Base-by-base conservation (phyloP, 306 rosid species). In the Corylus americana region DNA sequence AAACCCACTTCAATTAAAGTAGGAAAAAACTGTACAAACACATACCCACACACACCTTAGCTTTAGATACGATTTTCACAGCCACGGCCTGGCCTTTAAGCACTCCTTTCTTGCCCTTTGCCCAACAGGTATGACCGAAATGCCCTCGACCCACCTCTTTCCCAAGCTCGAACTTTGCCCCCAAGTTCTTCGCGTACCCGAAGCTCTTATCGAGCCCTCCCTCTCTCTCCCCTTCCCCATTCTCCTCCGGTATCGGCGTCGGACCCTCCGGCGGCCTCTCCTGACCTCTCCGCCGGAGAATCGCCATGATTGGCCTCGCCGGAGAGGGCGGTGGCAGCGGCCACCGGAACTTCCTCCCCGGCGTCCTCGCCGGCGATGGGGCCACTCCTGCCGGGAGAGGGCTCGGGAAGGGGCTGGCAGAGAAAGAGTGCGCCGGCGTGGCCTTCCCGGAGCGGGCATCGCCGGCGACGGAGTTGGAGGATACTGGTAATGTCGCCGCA, bases 111-210 rank as follows among this genome's bases (percentile, higher is more conserved):
- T 86, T 92, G 44, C 92, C 93, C 64, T 88, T 92, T 5, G 98
- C 98, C 92, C 88, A 84, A 71, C 97, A 95, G 71, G 98, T 95
- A 62, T 95, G 97, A 80, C 98, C 98, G 53, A 95, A 95, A 92
- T 95, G 98, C 47, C 98, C 98, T 74, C 98, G 92, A 48, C 98
- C 98, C 37, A 92, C 90, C 86, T 92, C 98, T 76, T 88, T 95
- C 77, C 97, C 98, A 31, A 95, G 79, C 86, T 95, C 98, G 37
- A 88, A 95, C 77, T 85, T 91, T 0, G 96, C 97, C 62, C 92
- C 96, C 70, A 92, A 84, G 88, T 92, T 95, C 88, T 88, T 92
- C 11, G 82, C 83, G 80, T 91, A 95, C 17, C 98, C 98, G 74
- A 95, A 95, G 83, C 90, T 91, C 91, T 90, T 95, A 72, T 95